phyloP scores from a whole-genome alignment of 2,329 filamentous ascomycete species.

The Pseudopyrenochaeta lycopersici region DNA sequence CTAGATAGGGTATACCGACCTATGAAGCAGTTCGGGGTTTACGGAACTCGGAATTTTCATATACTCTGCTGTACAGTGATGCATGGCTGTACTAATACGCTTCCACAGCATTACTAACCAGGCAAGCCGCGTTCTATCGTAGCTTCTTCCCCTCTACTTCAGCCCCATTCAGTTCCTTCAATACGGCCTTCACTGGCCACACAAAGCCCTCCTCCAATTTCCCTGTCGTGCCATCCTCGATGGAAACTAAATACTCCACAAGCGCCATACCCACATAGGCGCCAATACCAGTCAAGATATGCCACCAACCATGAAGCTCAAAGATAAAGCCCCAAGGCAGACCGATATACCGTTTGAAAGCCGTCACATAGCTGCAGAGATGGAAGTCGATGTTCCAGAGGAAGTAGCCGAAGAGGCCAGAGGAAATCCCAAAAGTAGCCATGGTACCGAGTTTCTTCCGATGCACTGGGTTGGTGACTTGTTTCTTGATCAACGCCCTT shows the following conservation, averaged over 20 bases:
- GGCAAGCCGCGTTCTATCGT: neutral
- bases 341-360: conserved; percentile 57
- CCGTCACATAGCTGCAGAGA: conserved; percentile 60
- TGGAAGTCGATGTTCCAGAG: conserved; percentile 68
- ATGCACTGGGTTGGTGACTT: conserved; percentile 31
- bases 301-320: conserved; percentile 72
- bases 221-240: conserved; percentile 36
- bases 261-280: conserved; percentile 55
- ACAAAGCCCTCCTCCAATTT: conserved; percentile 45
- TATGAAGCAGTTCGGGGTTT: too few species aligned
- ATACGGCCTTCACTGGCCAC: conserved; percentile 44
- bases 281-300: conserved; percentile 66
- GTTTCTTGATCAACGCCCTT: conserved; percentile 35
- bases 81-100: too few species aligned
- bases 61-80: too few species aligned
- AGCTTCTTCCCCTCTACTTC: conserved; percentile 21
- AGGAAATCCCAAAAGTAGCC: conserved; percentile 46
- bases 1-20: too few species aligned
- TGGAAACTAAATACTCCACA: conserved; percentile 47
- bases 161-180: conserved; percentile 37
- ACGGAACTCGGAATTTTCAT: too few species aligned
- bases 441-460: conserved; percentile 32
- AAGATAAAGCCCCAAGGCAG: conserved; percentile 65
- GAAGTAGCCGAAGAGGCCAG: conserved; percentile 60
- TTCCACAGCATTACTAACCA: too few species aligned